These are phyloP conservation scores for Spergularia bocconei DNA, from an alignment of 148 eudicot species.

Conservation along the genomic window DNA sequence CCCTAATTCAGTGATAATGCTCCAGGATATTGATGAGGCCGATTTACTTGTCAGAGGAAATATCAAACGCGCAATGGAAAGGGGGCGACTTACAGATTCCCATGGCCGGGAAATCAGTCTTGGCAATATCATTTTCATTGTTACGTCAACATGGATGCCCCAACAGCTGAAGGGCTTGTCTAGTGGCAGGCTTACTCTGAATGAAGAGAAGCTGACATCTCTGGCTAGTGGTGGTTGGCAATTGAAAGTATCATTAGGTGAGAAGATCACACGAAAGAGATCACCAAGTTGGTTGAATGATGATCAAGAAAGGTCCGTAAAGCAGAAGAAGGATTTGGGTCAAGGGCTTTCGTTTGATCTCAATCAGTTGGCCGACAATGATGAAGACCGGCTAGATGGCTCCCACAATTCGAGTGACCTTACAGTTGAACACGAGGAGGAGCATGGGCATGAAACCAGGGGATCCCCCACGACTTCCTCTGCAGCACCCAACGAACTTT, in stretches of 20 bases:
- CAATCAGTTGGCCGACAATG: constrained; percentile 51
- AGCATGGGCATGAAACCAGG: constrained; percentile 35
- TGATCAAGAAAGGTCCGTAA: constrained; percentile 43
- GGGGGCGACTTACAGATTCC: constrained; percentile 78
- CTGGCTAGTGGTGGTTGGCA: constrained; percentile 67
- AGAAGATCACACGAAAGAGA: constrained; percentile 48
- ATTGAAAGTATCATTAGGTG: constrained; percentile 50
- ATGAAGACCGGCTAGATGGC: constrained; percentile 64
- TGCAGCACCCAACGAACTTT: constrained; percentile 52
- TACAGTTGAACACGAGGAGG: constrained; percentile 71
- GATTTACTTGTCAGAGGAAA: constrained; percentile 61
- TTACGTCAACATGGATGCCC: constrained; percentile 59
- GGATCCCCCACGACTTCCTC: constrained; percentile 41
- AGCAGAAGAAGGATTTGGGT: constrained; percentile 49
- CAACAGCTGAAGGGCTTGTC: constrained; percentile 23
- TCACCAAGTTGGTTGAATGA: constrained; percentile 52
- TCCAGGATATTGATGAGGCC: constrained; percentile 82
- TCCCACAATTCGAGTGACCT: constrained; percentile 78
- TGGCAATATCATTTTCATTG: constrained; percentile 69
- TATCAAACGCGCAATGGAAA: constrained; percentile 82
- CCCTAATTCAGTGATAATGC: constrained; percentile 79
- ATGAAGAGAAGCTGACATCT: constrained; percentile 58
- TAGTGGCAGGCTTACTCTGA: constrained; percentile 29
- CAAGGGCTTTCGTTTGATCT: constrained; percentile 59
- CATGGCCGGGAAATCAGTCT: constrained; percentile 90